phyloP scores from a whole-genome alignment of 176 grass and related monocot species.

The Oryza glaberrima region DNA sequence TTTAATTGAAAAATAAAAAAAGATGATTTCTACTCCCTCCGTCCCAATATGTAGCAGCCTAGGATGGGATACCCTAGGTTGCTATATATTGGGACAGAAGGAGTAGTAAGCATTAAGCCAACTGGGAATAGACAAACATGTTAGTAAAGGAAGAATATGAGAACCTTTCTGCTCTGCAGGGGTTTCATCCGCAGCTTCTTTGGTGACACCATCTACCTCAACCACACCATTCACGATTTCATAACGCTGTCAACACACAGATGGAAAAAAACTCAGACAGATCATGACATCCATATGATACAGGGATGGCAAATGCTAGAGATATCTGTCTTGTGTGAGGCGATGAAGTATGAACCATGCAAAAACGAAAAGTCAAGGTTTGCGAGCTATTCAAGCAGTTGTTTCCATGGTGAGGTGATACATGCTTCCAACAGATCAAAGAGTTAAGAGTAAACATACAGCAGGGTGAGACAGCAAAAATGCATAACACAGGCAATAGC shows the following conservation, averaged over 20 bases:
- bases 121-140: neutral
- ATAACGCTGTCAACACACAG: conserved; percentile 61
- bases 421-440: neutral
- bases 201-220: conserved; percentile 70
- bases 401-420: neutral
- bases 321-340: neutral
- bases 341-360: neutral
- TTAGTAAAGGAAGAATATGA: neutral
- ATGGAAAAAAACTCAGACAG: conserved; percentile 33
- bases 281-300: neutral
- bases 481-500: neutral
- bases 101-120: neutral
- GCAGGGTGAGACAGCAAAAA: neutral
- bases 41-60: too few relatives aligned
- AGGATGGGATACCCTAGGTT: too few relatives aligned
- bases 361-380: neutral
- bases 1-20: conserved; percentile 16
- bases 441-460: neutral
- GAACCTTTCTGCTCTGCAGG: conserved; percentile 51
- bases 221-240: conserved; percentile 83
- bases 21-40: neutral
- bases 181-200: conserved; percentile 60
- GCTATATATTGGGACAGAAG: too few relatives aligned
- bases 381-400: neutral
- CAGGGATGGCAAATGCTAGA: neutral